Base-by-base conservation (phyloP, 2,329 filamentous ascomycete species). In the Hypoxylon sp. region DNA sequence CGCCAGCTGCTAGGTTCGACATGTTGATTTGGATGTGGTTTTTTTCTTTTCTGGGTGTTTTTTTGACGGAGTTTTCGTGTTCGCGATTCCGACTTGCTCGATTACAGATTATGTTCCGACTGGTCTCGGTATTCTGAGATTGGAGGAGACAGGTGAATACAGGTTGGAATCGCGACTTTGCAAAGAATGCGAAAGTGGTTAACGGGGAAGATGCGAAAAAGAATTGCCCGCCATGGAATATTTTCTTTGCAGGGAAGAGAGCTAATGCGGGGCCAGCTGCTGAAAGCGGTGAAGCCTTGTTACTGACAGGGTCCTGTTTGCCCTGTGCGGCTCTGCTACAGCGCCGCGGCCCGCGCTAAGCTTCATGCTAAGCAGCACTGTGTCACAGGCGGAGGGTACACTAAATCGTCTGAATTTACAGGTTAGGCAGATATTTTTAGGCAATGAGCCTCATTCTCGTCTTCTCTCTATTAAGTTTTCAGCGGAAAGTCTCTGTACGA, bases 1-100 rank as follows among this genome's bases (percentile, higher is more conserved):
- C 94, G 67, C 90, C 88, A 77, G 91, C 87, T 24, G 53, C 46
- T 66, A 78, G 81, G 68, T 78, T 76, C 62, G 78, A 72, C 77
- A 83, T 82, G 18, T 53, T 72, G 45, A 15, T 13, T 41, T 9
- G 42, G 23, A 27, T 50, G 21, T 26, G 41, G 7, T 13, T 11
- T 43, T 35, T 24, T 15, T 18, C 17, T 48, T 40, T 29, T 48
- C 42, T 29, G 24, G 10, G 13, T 2, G 23, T 42, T 48, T n/a
- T 3, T 6, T 38, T 48, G 8, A n/a, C n/a, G n/a, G n/a, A n/a
- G n/a, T n/a, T n/a, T n/a, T n/a, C n/a, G n/a, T n/a, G n/a, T n/a
- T n/a, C n/a, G n/a, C n/a, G n/a, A n/a, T n/a, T n/a, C 24, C 18
- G 10, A 23, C 13, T 40, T 20, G 52, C 10, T 27, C 23, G 21